Evolutionary conservation across 495 filamentous ascomycete species (phyloP), one percentile per base, ranked within the genome.

Genomic region (Penicillium herquei): DNA sequence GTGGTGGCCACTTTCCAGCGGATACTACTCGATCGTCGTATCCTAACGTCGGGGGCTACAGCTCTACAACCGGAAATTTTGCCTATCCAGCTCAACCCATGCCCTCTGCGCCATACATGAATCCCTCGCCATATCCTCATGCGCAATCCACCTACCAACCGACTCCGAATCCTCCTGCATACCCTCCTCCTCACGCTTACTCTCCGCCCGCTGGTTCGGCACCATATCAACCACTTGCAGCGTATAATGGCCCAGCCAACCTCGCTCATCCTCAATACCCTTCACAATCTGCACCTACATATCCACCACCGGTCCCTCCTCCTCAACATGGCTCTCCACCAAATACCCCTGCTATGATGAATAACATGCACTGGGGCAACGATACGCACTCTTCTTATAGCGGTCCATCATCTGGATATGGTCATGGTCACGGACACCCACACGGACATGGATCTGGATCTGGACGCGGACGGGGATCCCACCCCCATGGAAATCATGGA

Each of bases 321-420:
- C 55, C 64, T 16, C 70, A 70, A 13, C 67, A 66, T 62, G 42
- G 33, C 6, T 52, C 63, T 1, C 62, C 53, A 5, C 39, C 17
- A 63, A 67, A 49, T 52, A 79, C 78, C 56, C 72, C 77, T 13
- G 72, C 78, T 42, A 66, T 84, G 52, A 82, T 87, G 77, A 81
- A 78, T 1, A 78, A 81, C 0, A 78, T 85, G 56, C 78, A 77
- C 31, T 82, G 84, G 72, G 81, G 82, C 3, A 80, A 81, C 66
- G 82, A 84, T 39, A 52, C 67, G 35, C 18, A 59, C 2, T 55
- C 59, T 11, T 16, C 56, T 8, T 74, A 69, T 26, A 26, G 21
- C 54, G 64, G 51, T 35, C 49, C 47, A 46, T 62, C 55, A 14
- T 61, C 51, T 26, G 62, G 65, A 13, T 63, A 63, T 49, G 65